phyloP scores from a whole-genome alignment of 2,329 filamentous ascomycete species.

The Clonostachys rosea region DNA sequence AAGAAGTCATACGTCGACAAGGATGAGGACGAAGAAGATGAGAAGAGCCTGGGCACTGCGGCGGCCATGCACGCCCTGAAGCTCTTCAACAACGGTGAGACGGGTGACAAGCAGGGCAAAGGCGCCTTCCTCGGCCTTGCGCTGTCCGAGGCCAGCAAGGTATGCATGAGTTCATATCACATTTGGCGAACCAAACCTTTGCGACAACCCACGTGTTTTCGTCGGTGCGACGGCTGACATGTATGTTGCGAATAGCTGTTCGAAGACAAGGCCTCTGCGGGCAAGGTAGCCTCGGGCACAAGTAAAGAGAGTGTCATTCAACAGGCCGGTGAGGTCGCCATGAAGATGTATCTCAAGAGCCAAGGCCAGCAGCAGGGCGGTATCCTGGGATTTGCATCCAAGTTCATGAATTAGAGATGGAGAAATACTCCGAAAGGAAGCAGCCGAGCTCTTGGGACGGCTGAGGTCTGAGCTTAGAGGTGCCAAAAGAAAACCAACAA shows the following conservation, averaged over 20 bases:
- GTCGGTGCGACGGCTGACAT: background rate
- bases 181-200: background rate
- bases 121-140: conserved; percentile 80
- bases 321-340: conserved; percentile 76
- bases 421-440: background rate
- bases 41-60: conserved; percentile 59
- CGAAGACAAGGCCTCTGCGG: conserved; percentile 50
- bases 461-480: too few species aligned
- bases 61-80: conserved; percentile 80
- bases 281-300: conserved; percentile 49
- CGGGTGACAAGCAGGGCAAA: conserved; percentile 53
- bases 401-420: conserved; percentile 28
- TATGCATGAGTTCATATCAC: conserved; percentile 23
- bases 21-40: conserved; percentile 38
- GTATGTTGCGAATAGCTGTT: conserved; percentile 39
- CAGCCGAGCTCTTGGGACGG: too few species aligned
- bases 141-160: conserved; percentile 81
- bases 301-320: conserved; percentile 79
- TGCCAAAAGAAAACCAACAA: too few species aligned
- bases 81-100: conserved; percentile 62
- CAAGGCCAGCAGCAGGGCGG: conserved; percentile 44
- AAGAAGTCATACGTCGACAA: conserved; percentile 63
- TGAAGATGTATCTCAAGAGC: conserved; percentile 89
- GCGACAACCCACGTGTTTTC: background rate
- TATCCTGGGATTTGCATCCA: conserved; percentile 39